A percentile compares a stretch with the other conserved stretches of the same genome.
phyloP scores from a whole-genome alignment of 1,139 yeast genomes.

The Yamadazyma dendronema region DNA sequence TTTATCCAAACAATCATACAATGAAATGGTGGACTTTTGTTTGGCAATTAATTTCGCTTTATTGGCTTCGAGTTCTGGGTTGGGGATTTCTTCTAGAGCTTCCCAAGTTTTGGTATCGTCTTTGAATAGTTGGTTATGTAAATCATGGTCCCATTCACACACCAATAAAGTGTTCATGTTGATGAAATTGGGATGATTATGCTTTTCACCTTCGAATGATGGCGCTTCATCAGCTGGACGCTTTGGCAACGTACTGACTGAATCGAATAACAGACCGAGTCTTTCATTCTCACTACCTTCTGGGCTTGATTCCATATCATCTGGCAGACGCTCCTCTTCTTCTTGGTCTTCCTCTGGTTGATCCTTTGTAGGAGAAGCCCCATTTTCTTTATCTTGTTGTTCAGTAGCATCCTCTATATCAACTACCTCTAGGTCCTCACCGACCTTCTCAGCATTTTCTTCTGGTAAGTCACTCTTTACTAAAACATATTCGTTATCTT shows the following conservation, averaged over 20 bases:
- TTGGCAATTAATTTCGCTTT: constrained; percentile 37
- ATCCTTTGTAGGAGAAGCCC: neutral
- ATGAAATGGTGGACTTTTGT: constrained; percentile 52
- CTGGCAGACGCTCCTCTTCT: constrained; percentile 9
- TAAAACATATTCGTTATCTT: constrained; percentile 21
- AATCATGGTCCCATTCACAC: constrained; percentile 66
- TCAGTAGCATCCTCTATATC: neutral
- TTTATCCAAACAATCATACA: constrained; percentile 71
- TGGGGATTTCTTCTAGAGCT: constrained; percentile 46
- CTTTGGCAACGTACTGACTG: constrained; percentile 21
- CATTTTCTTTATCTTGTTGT: neutral
- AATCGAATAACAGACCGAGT: constrained; percentile 30
- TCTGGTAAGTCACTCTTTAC: constrained; percentile 1
- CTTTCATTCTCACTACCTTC: constrained; percentile 20
- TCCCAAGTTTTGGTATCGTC: constrained; percentile 52
- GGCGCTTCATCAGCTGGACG: constrained; percentile 14
- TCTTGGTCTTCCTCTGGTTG: constrained; percentile 1
- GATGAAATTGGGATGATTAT: constrained; percentile 24
- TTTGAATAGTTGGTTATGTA: constrained; percentile 48
- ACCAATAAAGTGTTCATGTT: constrained; percentile 51
- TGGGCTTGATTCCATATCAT: constrained; percentile 5
- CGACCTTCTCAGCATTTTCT: neutral
- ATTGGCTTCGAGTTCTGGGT: constrained; percentile 51
- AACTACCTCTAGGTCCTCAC: neutral
- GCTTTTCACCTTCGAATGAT: constrained; percentile 4